Conservation (phyloP, 2,329 filamentous ascomycete genomes). For the Diaporthe caulivora region DNA sequence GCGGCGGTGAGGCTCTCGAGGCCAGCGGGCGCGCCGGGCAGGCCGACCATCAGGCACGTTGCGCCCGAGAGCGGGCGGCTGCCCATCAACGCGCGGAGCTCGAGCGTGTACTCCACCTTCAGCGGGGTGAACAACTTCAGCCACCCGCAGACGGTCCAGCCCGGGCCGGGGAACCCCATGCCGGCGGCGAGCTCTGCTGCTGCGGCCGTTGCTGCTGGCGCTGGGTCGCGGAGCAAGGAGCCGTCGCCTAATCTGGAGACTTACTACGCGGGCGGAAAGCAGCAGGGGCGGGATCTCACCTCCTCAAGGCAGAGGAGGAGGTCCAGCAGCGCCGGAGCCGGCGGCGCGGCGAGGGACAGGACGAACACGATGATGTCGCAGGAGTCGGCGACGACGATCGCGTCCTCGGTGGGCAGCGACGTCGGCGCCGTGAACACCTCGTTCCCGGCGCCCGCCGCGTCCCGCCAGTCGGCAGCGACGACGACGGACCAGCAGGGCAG, state of each 20-base stretch:
- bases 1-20: slow-evolving; percentile 32
- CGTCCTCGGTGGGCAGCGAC: slow-evolving; percentile 42
- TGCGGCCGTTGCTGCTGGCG: neutral
- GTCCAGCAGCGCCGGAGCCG: neutral
- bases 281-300: slow-evolving; percentile 19
- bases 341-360: slow-evolving; percentile 16
- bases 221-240: neutral
- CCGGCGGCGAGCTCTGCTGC: slow-evolving; percentile 21
- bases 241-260: slow-evolving; percentile 21
- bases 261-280: slow-evolving; percentile 18
- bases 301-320: slow-evolving; percentile 35
- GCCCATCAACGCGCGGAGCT: slow-evolving; percentile 45
- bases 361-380: slow-evolving; percentile 45
- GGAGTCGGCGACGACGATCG: slow-evolving; percentile 55
- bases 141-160: slow-evolving; percentile 41
- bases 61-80: slow-evolving; percentile 36
- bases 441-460: slow-evolving; percentile 19
- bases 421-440: slow-evolving; percentile 30
- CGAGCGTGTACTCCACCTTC: slow-evolving; percentile 52
- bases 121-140: slow-evolving; percentile 44
- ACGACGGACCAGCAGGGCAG: slow-evolving; percentile 44
- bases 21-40: neutral
- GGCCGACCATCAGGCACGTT: slow-evolving; percentile 36
- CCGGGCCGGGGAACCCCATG: slow-evolving; percentile 40
- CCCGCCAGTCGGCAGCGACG: neutral